phyloP scores from a whole-genome alignment of 2,329 filamentous ascomycete genomes.

The Xylariaceae sp. region DNA sequence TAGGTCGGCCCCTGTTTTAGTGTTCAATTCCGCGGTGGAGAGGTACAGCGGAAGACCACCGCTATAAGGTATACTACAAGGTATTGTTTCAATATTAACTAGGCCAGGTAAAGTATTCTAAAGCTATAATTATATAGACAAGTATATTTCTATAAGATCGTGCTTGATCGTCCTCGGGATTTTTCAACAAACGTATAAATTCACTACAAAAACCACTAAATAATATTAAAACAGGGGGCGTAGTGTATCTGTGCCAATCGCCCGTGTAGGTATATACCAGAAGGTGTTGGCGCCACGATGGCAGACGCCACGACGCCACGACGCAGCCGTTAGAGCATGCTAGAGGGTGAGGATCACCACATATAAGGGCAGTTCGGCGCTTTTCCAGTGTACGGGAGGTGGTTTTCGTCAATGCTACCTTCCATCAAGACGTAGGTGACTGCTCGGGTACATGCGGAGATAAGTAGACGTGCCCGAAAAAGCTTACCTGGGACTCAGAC shows the following conservation, averaged over 20 bases:
- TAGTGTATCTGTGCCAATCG: not conserved
- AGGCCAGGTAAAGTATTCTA: no score
- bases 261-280: not conserved
- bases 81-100: no score
- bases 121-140: no score
- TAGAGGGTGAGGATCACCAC: not conserved
- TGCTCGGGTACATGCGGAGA: not conserved
- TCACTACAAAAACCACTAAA: no score
- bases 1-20: no score
- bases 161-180: no score
- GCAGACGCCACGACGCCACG: not conserved
- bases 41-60: no score
- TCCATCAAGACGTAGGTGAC: not conserved
- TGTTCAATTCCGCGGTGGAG: no score
- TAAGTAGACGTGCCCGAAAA: not conserved
- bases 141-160: no score
- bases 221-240: no score
- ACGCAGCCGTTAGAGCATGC: not conserved
- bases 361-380: not conserved
- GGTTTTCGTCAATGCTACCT: constrained; percentile 1
- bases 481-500: not conserved
- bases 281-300: not conserved
- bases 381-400: not conserved
- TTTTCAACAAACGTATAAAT: no score
- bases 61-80: no score